Evolutionary conservation across 2,329 filamentous ascomycete species (phyloP), one percentile per base, ranked within the genome.

Genomic region (Cytospora schulzeri): DNA sequence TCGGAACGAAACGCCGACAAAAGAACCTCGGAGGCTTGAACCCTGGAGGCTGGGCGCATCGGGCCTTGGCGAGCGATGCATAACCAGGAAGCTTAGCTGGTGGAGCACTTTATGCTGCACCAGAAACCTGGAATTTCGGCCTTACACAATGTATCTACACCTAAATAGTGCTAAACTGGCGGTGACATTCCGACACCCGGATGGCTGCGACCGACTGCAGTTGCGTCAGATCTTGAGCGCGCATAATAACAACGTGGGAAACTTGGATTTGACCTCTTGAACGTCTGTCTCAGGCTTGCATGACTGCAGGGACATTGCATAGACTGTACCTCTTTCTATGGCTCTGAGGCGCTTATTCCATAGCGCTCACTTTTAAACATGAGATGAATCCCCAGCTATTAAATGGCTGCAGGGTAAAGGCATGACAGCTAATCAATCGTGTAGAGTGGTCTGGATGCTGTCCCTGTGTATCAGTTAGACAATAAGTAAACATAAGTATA

Each of bases 391-490:
- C n/a, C 48, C 52, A 50, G 52, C 38, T n/a, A 41, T 41, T 38
- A 31, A 28, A 50, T n/a, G n/a, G 60, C 60, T 62, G 60, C 60
- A 56, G 29, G 60, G 60, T 56, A 29, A 62, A 56, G 38, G 54
- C 52, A 62, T 62, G 52, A 45, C 60, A 38, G 52, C 60, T 45
- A 62, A 52, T 29, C 52, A n/a, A 51, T 51, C 38, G 60, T 41
- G 28, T 56, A 62, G 52, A 62, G 60, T 50, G 50, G 52, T 28
- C 41, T 28, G 54, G 52, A 41, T 62, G 60, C 8, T 26, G 41
- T 56, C 31, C 31, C 41, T 62, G 52, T 62, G 60, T 62, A 57
- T 56, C 60, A 51, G 60, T 51, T 62, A 62, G 52, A 62, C 60
- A 29, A 62, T 38, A 62, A 9, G 29, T 35, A 9, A 38, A 38